phyloP scores from a whole-genome alignment of 805 yeast species.

The Hagleromyces aurorensis region DNA sequence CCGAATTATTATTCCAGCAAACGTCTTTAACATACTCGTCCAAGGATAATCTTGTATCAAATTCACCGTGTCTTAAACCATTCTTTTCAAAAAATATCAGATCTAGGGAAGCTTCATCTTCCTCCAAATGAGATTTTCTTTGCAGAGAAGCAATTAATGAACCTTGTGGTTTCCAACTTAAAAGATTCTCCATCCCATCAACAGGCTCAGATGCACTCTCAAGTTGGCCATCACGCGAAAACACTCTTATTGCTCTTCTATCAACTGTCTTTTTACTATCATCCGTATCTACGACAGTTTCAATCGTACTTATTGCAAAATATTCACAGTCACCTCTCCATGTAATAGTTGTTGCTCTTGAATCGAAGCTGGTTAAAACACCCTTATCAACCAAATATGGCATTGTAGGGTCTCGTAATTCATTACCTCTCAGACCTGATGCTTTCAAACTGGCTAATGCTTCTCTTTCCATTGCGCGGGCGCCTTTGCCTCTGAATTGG shows the following conservation, averaged over 20 bases:
- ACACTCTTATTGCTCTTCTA: conserved; percentile 79
- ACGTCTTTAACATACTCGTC: conserved; percentile 42
- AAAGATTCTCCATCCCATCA: conserved; percentile 62
- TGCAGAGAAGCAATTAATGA: conserved; percentile 77
- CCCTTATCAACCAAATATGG: conserved; percentile 68
- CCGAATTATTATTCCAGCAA: conserved; percentile 78
- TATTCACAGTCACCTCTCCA: conserved; percentile 97
- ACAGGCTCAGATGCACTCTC: conserved; percentile 86
- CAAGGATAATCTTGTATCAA: conserved; percentile 55
- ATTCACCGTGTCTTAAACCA: conserved; percentile 87
- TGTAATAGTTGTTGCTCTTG: conserved; percentile 42
- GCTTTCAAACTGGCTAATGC: conserved; percentile 39
- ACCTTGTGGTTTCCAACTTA: conserved; percentile 91
- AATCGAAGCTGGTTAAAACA: conserved; percentile 47
- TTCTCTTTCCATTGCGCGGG: conserved; percentile 64
- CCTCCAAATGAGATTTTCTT: conserved; percentile 38
- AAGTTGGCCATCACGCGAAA: conserved; percentile 66
- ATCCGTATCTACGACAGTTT: conserved; percentile 38
- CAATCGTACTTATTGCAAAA: conserved; percentile 61
- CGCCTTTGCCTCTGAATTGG: conserved; percentile 92
- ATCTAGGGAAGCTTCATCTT: conserved; percentile 35
- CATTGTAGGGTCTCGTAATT: conserved; percentile 84
- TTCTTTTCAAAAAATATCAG: conserved; percentile 85
- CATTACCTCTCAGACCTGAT: conserved; percentile 60
- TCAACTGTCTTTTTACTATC: conserved; percentile 31